A percentile compares a stretch with the other conserved stretches of the same genome.
Conservation (phyloP, 495 filamentous ascomycete genomes). For the Aspergillus bridgeri region DNA sequence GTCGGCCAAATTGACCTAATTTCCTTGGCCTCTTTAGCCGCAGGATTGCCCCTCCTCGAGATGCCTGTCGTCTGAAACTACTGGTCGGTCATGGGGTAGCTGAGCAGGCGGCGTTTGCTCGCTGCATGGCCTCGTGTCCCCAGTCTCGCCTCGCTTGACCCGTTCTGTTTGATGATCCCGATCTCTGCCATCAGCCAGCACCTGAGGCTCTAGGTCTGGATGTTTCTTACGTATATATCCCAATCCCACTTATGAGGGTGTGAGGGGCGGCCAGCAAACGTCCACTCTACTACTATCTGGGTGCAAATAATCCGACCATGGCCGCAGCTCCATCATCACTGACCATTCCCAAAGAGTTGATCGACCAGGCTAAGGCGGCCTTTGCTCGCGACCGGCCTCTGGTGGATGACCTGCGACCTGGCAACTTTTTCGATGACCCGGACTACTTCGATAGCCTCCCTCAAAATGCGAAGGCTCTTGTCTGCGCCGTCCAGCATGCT, state of each 20-base stretch:
- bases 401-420: background rate
- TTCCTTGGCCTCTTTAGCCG: background rate
- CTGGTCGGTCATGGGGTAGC: background rate
- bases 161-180: background rate
- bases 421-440: constrained; percentile 6
- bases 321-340: too few relatives aligned
- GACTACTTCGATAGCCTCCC: constrained; percentile 2
- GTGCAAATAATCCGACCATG: background rate
- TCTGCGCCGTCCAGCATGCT: constrained; percentile 1
- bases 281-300: background rate
- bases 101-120: background rate
- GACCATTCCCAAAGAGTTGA: background rate
- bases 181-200: background rate
- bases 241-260: background rate
- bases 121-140: background rate
- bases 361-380: constrained; percentile 4
- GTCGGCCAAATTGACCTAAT: background rate
- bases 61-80: background rate
- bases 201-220: background rate
- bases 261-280: background rate
- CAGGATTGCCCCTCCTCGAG: background rate
- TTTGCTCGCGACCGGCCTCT: constrained; percentile 5
- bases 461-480: background rate
- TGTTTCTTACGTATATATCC: too few relatives aligned
- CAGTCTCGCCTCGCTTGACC: background rate